Evolutionary conservation across 306 rosid genomes (phyloP).

Genomic region (Inga leiocalycina): DNA sequence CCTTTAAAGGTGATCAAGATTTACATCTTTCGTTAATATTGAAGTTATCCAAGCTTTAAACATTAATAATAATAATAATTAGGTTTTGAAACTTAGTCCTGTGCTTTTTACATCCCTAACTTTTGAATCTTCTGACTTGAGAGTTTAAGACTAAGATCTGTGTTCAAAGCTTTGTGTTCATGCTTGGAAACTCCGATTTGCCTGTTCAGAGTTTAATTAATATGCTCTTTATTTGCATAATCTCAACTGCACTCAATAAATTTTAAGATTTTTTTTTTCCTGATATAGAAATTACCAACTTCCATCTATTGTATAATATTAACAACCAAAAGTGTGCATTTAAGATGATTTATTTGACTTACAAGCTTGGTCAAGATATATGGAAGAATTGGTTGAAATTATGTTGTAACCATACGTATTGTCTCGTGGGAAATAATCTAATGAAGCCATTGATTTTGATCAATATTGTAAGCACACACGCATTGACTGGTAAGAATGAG

Average conservation of each 20-base stretch:
- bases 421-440: not conserved
- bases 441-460: not conserved
- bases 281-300: not conserved
- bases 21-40: constrained; percentile 14
- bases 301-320: not conserved
- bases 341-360: not conserved
- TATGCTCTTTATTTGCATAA: constrained; percentile 18
- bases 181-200: not conserved
- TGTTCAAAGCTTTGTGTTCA: constrained; percentile 1
- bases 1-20: constrained; percentile 39
- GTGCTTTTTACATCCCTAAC: not conserved
- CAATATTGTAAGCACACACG: not conserved
- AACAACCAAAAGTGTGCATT: constrained; percentile 3
- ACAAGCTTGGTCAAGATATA: not conserved
- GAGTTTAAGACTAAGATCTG: not conserved
- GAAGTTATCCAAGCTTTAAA: not conserved
- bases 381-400: not conserved
- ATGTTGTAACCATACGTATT: not conserved
- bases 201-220: not conserved
- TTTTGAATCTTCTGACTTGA: not conserved
- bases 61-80: not conserved
- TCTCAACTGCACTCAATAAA: not conserved
- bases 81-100: not conserved
- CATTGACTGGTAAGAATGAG: constrained; percentile 6
- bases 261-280: not conserved